Base-by-base conservation (phyloP, 2,329 filamentous ascomycete genomes). In the Alternaria longipes region DNA sequence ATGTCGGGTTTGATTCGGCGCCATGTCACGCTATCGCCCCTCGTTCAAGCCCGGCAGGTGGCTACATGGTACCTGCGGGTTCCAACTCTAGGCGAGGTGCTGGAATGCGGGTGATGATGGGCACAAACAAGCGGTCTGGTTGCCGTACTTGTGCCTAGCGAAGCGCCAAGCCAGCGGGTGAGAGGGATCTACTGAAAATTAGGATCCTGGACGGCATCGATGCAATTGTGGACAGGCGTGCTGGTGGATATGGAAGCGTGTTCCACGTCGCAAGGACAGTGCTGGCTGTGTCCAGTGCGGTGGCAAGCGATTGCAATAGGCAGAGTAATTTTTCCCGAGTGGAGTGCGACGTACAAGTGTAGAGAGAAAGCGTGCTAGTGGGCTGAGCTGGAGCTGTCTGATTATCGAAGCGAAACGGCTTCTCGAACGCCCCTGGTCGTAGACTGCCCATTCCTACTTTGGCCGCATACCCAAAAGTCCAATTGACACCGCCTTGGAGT, bases 71-170 rank as follows among this genome's bases (percentile, higher is more conserved):
- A 55, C 56, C 51, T 62, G 60, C 30, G 45, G 45, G 45, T 6
- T 30, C 49, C 26, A 52, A 58, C 63, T 65, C 56, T 60, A 65
- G 65, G 57, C 65, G 62, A 63, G 66, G 36, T 59, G 30, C 52
- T 41, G 55, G 62, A 59, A 57, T 62, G 59, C 64, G 67, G 68
- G 61, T 67, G 62, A 64, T 61, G 34, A 56, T 64, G 63, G 68
- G 59, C 59, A 52, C 68, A 65, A 69, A 72, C 63, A 70, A 67
- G 74, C 74, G 74, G 74, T 75, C 73, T 74, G 70, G 49, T 55
- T 62, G 65, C 62, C 65, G 57, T 64, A 62, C 28, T 45, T 28
- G 12, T 44, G 54, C 28, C 44, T 60, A 60, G 57, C 54, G 49
- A 64, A 56, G 55, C 59, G 70, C 70, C 67, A 71, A 73, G 69